Conservation (phyloP, 371 early-diverging fungal genomes). For the Mycotypha africana region DNA sequence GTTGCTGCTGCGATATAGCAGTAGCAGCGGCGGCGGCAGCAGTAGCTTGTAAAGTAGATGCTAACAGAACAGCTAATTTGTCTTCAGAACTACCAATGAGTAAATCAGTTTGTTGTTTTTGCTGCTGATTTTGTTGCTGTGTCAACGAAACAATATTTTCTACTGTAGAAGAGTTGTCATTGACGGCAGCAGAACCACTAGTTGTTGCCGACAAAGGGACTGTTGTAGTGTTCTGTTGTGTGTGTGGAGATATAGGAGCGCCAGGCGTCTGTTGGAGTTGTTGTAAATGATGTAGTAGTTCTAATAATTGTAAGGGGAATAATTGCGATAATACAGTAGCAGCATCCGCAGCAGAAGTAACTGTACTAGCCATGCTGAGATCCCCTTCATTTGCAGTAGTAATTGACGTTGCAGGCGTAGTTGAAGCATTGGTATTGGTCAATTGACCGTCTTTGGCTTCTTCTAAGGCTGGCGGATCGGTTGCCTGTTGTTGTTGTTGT, state of each 20-base stretch:
- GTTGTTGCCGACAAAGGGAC: neutral
- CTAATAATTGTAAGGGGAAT: slow-evolving; percentile 19
- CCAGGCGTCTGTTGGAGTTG: slow-evolving; percentile 29
- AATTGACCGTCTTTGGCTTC: neutral
- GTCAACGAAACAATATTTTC: too few relatives aligned
- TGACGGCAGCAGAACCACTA: too few relatives aligned
- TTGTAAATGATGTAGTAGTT: slow-evolving; percentile 23
- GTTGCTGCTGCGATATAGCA: too few relatives aligned
- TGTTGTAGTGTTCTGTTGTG: slow-evolving; percentile 1
- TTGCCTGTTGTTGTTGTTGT: neutral
- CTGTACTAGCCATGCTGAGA: too few relatives aligned
- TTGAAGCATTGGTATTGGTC: neutral
- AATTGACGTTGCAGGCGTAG: neutral
- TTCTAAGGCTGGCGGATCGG: neutral
- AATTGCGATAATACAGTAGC: too few relatives aligned
- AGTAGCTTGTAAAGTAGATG: slow-evolving; percentile 17
- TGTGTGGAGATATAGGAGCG: too few relatives aligned
- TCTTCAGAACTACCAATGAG: slow-evolving; percentile 17
- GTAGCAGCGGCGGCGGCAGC: slow-evolving; percentile 10
- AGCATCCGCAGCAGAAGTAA: too few relatives aligned
- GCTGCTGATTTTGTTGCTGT: slow-evolving; percentile 1
- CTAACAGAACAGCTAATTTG: slow-evolving; percentile 18
- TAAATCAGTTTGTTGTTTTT: neutral
- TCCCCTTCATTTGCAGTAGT: neutral
- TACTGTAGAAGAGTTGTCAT: too few relatives aligned